These are phyloP conservation scores for Candida ponderosae DNA, from an alignment of 805 yeast species.

Conservation along the genomic window DNA sequence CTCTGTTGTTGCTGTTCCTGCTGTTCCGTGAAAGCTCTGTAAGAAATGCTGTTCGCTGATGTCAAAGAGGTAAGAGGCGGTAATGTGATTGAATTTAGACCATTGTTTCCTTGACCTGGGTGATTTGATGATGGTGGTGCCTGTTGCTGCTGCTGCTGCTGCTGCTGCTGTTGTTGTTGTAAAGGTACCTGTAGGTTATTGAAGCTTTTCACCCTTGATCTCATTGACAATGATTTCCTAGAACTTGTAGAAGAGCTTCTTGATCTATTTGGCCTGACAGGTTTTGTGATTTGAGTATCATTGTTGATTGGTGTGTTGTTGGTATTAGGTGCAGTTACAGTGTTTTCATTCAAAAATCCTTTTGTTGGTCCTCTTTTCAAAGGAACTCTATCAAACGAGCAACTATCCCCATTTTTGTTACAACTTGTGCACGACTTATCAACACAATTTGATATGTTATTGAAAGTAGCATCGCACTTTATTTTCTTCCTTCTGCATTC, in stretches of 20 bases:
- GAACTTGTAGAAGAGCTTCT: background rate
- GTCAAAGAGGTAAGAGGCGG: slow-evolving; percentile 8
- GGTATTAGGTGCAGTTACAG: slow-evolving; percentile 15
- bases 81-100: background rate
- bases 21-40: slow-evolving; percentile 1
- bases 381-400: slow-evolving; percentile 66
- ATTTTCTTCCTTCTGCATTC: slow-evolving; percentile 70
- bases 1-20: slow-evolving; percentile 5
- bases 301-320: background rate
- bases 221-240: background rate
- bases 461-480: slow-evolving; percentile 57
- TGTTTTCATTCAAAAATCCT: slow-evolving; percentile 47
- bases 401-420: slow-evolving; percentile 46
- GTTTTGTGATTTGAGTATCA: background rate
- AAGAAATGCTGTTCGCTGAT: too few relatives aligned
- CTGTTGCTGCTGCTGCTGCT: slow-evolving; percentile 1
- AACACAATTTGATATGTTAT: slow-evolving; percentile 35
- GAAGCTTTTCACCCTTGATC: slow-evolving; percentile 3
- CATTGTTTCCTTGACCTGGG: too few relatives aligned
- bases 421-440: slow-evolving; percentile 56
- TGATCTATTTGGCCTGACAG: background rate
- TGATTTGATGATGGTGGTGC: slow-evolving; percentile 1
- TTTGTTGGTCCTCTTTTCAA: slow-evolving; percentile 75
- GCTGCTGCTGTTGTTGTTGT: background rate
- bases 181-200: slow-evolving; percentile 4